Evolutionary conservation across 1,139 yeast genomes (phyloP).

Genomic region (Yamadazyma diddensiae): DNA sequence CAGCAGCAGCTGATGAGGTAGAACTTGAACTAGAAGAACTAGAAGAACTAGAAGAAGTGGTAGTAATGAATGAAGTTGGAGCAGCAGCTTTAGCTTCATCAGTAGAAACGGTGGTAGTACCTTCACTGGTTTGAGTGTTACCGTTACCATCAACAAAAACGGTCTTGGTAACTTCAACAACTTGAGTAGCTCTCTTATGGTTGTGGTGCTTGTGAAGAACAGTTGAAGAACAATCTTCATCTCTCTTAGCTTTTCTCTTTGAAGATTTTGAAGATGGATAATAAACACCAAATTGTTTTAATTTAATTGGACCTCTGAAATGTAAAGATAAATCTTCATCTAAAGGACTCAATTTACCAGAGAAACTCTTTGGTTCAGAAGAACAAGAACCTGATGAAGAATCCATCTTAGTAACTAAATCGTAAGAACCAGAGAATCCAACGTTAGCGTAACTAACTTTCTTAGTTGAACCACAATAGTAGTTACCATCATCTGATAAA

Average conservation of each 20-base stretch:
- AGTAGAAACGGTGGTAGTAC: slow-evolving; percentile 20
- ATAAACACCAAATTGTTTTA: slow-evolving; percentile 65
- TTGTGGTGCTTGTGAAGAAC: slow-evolving; percentile 55
- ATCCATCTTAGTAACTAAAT: slow-evolving; percentile 51
- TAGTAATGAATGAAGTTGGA: slow-evolving; percentile 17
- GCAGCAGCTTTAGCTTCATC: slow-evolving; percentile 16
- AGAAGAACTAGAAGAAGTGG: slow-evolving; percentile 20
- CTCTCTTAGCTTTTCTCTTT: slow-evolving; percentile 23
- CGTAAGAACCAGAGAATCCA: slow-evolving; percentile 65
- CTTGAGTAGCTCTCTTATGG: slow-evolving; percentile 59
- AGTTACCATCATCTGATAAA: slow-evolving; percentile 60
- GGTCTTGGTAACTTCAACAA: slow-evolving; percentile 73
- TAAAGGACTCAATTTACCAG: slow-evolving; percentile 66
- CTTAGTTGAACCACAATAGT: slow-evolving; percentile 70
- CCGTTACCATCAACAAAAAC: slow-evolving; percentile 63
- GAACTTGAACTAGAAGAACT: slow-evolving; percentile 33
- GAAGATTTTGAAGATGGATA: slow-evolving; percentile 33
- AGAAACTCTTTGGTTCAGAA: slow-evolving; percentile 48
- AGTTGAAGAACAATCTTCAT: slow-evolving; percentile 39
- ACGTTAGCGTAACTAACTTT: slow-evolving; percentile 68
- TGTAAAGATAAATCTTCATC: slow-evolving; percentile 74
- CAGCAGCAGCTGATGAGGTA: slow-evolving; percentile 23
- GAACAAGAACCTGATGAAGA: slow-evolving; percentile 52
- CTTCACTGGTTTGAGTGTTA: slow-evolving; percentile 36
- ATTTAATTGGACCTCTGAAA: slow-evolving; percentile 71